Evolutionary conservation across 257 asterid species (phyloP), one percentile per base, ranked within the genome.

Genomic region (Apocynum venetum): DNA sequence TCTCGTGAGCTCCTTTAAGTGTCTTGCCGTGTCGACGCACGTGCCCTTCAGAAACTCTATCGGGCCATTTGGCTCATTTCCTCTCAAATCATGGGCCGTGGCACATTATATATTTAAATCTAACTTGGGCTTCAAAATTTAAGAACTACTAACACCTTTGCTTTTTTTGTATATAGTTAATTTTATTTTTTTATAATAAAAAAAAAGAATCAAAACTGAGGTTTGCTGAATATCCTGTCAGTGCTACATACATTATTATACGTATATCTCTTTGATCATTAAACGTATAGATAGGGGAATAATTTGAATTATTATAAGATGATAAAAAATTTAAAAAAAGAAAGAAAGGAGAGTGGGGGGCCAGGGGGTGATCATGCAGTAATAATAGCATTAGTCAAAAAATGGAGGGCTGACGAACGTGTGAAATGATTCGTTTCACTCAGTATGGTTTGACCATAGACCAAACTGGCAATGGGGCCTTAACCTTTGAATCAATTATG

Each of bases 371-470:
- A 65, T 65, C 48, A 65, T 65, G 72, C 36, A 44, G 72, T 67
- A 19, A 41, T 67, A 41, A 67, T 67, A 67, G 13, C 51, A 67
- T 67, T 15, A 43, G 72, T 68, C 36, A 68, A 68, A 68, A 41
- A 8, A 6, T 14, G 0, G 61, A 4, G 6, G 2, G 13, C 35
- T 0, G 14, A 15, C 51, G 31, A 46, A 19, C 52, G 53, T 17
- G 52, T 66, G 51, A 1, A 66, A 40, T 66, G 71, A 66, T 66
- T 66, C 31, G n/a, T 38, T 65, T 14, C 12, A 36, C 25, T 14
- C 4, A 65, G n/a, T 40, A 65, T 40, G 19, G 71, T 66, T 66
- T 66, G 71, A 66, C 71, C 71, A 14, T 4, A 38, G 48, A 64
- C 70, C 46, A 15, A 36, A 65, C 9, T 57, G 63, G 49, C 10